Evolutionary conservation across 177 flowering plant genomes (phyloP), one percentile per base, ranked within the genome.

Genomic region (Vitis hybrid): DNA sequence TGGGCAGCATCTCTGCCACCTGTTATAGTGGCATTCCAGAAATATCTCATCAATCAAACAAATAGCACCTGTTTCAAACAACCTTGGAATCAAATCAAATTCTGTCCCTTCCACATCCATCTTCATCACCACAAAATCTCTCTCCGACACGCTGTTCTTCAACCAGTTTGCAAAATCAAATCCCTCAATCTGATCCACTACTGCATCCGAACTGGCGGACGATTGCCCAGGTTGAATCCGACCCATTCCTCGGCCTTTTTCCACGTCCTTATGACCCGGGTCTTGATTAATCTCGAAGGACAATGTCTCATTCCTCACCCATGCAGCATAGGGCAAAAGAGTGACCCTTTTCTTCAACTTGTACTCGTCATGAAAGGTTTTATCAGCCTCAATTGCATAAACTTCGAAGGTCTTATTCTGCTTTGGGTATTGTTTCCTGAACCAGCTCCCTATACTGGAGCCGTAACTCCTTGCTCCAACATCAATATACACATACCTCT

Each of bases 81-180:
- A 70, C 81, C 90, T 89, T 2, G 97, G 96, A 51, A 94, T 89
- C 83, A 94, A 78, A 75, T 90, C 92, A 49, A 94, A 94, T 62
- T 94, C 97, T 1, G 97, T 94, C 57, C 97, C 98, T 75, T 94
- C 98, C 11, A 94, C 90, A 81, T 94, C 97, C 98, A 94, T 94
- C 78, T 94, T 94, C 98, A 94, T 88, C 77, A 94, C 97, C 74
- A 94, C 98, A 74, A 81, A 94, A 74, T 94, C 97, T 71, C 63
- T 86, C 85, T 88, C 86, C 0, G 86, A 61, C 7, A 94, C 94
- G 0, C 89, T 80, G 46, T 73, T 84, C 88, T 85, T 92, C 87
- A 94, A 76, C 97, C 98, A 94, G 2, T 84, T 67, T 0, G 97
- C 96, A 72, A 94, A 94, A 78, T 94, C 98, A 75, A 94, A 94